phyloP scores from a whole-genome alignment of 78 protist genomes.

The Guillardia theta region DNA sequence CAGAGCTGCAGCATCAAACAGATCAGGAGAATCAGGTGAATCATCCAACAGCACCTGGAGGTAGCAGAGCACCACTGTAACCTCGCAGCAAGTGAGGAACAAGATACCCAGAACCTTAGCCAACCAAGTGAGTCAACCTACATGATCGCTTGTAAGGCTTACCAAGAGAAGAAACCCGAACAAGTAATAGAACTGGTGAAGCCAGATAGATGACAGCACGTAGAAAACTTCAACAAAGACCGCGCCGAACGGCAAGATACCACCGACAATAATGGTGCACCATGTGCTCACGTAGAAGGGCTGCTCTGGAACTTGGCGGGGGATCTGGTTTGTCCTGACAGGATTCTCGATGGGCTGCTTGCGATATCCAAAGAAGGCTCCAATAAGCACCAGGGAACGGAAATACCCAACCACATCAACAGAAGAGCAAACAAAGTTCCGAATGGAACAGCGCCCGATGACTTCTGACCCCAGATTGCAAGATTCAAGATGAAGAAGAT shows the following conservation, averaged over 20 bases:
- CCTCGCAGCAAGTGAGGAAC: constrained; percentile 70
- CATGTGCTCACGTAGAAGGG: constrained; percentile 43
- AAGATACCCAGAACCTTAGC: constrained; percentile 85
- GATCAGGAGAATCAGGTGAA: background rate
- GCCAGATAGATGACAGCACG: constrained; percentile 88
- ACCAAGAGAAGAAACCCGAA: constrained; percentile 92
- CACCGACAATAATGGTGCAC: constrained; percentile 85
- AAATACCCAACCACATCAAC: constrained; percentile 58
- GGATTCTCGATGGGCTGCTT: constrained; percentile 70
- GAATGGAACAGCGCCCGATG: constrained; percentile 86
- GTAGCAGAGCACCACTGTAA: constrained; percentile 60
- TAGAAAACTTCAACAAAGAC: constrained; percentile 86
- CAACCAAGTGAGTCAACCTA: no score
- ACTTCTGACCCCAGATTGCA: constrained; percentile 76
- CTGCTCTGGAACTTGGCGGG: constrained; percentile 44
- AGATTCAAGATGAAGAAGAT: constrained; percentile 80
- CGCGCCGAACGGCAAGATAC: constrained; percentile 95
- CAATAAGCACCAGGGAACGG: constrained; percentile 73
- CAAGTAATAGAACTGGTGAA: constrained; percentile 88
- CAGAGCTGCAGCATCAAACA: constrained; percentile 59
- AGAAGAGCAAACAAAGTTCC: constrained; percentile 46
- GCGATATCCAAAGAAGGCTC: constrained; percentile 88
- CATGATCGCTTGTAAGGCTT: no score
- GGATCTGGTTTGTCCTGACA: constrained; percentile 58
- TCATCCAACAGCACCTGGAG: no score